Conservation (phyloP, 2,329 filamentous ascomycete species). For the Colletotrichum sp. region DNA sequence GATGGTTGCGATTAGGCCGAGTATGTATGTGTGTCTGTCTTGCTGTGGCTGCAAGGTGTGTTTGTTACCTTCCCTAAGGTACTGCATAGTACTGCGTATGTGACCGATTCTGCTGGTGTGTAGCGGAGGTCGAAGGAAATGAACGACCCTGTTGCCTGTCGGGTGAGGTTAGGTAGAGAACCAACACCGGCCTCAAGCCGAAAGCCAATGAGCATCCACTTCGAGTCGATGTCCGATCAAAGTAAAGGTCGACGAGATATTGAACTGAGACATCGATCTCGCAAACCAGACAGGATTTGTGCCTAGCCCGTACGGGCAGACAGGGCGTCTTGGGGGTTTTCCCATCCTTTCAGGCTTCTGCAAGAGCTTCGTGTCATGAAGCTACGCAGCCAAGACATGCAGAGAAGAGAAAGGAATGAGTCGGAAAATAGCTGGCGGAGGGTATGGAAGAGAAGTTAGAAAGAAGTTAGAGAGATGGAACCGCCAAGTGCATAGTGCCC, state of each 20-base stretch:
- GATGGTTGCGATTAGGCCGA: background rate
- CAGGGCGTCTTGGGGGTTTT: background rate
- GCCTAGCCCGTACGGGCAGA: background rate
- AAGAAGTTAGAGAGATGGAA: background rate
- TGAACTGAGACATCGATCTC: background rate
- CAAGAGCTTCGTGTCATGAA: background rate
- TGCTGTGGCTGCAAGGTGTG: background rate
- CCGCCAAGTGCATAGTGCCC: background rate
- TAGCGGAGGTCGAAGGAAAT: background rate
- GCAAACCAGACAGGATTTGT: background rate
- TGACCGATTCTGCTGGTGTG: background rate
- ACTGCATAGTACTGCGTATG: background rate
- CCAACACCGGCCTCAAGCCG: background rate
- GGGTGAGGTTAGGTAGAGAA: background rate
- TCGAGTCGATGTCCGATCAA: background rate
- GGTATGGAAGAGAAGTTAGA: background rate
- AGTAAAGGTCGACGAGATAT: background rate
- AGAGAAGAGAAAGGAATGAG: background rate
- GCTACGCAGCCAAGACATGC: background rate
- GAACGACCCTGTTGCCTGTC: background rate
- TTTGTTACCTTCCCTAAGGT: background rate
- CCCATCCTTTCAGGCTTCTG: background rate
- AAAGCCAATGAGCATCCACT: background rate
- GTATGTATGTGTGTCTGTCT: background rate
- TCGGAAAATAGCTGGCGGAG: background rate